Conservation (phyloP, 139 green algal genomes). For the Nannochloris sp. region DNA sequence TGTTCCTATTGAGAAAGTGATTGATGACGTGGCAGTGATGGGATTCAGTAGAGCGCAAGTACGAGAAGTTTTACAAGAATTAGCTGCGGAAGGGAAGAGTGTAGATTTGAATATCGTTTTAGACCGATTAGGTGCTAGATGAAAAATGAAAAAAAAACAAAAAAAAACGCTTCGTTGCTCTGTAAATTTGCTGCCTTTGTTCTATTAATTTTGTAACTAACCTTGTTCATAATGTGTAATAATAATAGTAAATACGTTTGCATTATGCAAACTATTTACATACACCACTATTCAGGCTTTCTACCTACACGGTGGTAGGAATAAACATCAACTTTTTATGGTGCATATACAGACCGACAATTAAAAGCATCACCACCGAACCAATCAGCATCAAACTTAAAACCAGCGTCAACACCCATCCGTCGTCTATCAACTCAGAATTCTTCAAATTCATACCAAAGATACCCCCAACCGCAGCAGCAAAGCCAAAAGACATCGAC, state of each 20-base stretch:
- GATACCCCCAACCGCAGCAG: constrained; percentile 7
- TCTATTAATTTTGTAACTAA: too few species aligned
- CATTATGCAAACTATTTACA: too few species aligned
- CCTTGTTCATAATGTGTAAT: too few species aligned
- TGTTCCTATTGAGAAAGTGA: constrained; percentile 54
- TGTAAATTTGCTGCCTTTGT: background rate
- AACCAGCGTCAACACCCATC: constrained; percentile 5
- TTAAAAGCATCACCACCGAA: background rate
- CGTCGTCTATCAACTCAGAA: constrained; percentile 10
- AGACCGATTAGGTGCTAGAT: constrained; percentile 33
- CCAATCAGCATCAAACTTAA: background rate
- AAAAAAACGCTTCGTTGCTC: background rate
- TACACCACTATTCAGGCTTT: too few species aligned
- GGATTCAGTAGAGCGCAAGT: constrained; percentile 60
- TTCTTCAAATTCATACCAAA: constrained; percentile 31
- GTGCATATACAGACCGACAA: constrained; percentile 1
- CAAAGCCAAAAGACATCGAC: constrained; percentile 18
- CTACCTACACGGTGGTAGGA: background rate
- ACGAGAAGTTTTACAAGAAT: constrained; percentile 38
- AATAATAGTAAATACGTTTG: too few species aligned
- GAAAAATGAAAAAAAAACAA: background rate
- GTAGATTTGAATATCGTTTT: constrained; percentile 76
- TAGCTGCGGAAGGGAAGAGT: constrained; percentile 49
- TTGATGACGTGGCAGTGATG: constrained; percentile 74
- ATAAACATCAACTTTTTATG: constrained; percentile 13